phyloP scores from a whole-genome alignment of 2,329 filamentous ascomycete genomes.

The Verticillium isaacii region DNA sequence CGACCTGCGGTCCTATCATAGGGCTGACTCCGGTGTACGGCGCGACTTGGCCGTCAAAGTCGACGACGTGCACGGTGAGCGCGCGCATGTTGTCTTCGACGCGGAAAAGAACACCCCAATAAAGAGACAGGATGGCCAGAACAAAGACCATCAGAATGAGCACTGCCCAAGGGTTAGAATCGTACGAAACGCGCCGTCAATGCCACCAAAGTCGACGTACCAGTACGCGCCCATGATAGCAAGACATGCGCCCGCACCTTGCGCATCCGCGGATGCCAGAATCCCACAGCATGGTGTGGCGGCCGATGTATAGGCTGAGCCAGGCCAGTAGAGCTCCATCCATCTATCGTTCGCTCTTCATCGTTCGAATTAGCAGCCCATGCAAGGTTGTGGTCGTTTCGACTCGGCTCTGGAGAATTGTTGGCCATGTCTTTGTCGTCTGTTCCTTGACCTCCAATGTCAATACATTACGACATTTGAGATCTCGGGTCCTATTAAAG shows the following conservation, averaged over 20 bases:
- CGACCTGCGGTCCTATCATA: constrained; percentile 52
- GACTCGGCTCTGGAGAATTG: not conserved
- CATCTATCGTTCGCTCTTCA: not conserved
- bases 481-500: not conserved
- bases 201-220: constrained; percentile 7
- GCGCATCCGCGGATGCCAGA: constrained; percentile 33
- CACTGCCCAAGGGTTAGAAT: constrained; percentile 21
- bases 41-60: constrained; percentile 53
- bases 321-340: not conserved
- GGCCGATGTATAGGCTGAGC: not conserved
- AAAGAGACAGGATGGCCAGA: constrained; percentile 51
- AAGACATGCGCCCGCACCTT: constrained; percentile 21
- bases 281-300: constrained; percentile 32
- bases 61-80: constrained; percentile 54
- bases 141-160: constrained; percentile 51
- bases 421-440: not conserved
- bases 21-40: constrained; percentile 45
- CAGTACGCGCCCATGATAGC: constrained; percentile 19
- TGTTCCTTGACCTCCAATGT: not conserved
- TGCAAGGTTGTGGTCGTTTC: not conserved
- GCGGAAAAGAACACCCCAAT: constrained; percentile 54
- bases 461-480: not conserved
- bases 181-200: too few relatives aligned
- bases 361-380: not conserved
- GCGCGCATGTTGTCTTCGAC: constrained; percentile 41